These are phyloP conservation scores for Phytopythium delawarense DNA, from an alignment of 352 stramenopile species.

Conservation along the genomic window DNA sequence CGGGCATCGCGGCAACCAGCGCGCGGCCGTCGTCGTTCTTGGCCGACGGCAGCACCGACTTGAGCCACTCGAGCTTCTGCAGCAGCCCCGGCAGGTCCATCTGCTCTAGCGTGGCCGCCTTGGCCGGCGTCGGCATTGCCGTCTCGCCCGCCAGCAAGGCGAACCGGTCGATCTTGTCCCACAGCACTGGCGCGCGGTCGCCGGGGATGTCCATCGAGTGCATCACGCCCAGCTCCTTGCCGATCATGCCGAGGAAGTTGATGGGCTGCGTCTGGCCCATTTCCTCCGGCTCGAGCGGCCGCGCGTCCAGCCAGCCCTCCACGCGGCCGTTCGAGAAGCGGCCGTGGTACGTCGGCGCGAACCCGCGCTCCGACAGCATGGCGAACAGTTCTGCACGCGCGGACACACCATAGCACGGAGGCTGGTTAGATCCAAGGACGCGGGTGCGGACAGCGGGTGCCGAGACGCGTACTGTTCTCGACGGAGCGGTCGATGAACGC, in stretches of 20 bases:
- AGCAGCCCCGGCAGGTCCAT: constrained; percentile 61
- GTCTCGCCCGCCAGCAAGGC: constrained; percentile 70
- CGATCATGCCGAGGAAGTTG: constrained; percentile 85
- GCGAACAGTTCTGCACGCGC: constrained; percentile 71
- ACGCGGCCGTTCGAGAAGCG: constrained; percentile 91
- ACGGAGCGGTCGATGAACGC: constrained; percentile 90
- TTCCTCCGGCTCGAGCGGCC: constrained; percentile 80
- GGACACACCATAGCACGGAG: background rate
- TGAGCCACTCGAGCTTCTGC: constrained; percentile 74
- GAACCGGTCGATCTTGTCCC: constrained; percentile 80
- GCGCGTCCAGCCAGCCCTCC: constrained; percentile 87
- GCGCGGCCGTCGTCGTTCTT: constrained; percentile 62
- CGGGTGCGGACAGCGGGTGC: too few species aligned
- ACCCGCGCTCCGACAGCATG: constrained; percentile 73
- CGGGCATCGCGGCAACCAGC: constrained; percentile 41
- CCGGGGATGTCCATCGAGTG: constrained; percentile 82
- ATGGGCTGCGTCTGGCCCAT: constrained; percentile 77
- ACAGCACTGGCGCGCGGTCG: constrained; percentile 58
- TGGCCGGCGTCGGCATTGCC: constrained; percentile 48
- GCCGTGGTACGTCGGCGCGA: constrained; percentile 88
- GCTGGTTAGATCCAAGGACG: background rate
- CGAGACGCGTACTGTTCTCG: constrained; percentile 78
- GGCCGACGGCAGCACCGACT: constrained; percentile 74
- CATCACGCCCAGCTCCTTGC: constrained; percentile 83
- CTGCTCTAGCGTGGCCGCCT: constrained; percentile 48